These are phyloP conservation scores for Neofusicoccum cordaticola DNA, from an alignment of 2,329 filamentous ascomycete genomes.

Conservation along the genomic window DNA sequence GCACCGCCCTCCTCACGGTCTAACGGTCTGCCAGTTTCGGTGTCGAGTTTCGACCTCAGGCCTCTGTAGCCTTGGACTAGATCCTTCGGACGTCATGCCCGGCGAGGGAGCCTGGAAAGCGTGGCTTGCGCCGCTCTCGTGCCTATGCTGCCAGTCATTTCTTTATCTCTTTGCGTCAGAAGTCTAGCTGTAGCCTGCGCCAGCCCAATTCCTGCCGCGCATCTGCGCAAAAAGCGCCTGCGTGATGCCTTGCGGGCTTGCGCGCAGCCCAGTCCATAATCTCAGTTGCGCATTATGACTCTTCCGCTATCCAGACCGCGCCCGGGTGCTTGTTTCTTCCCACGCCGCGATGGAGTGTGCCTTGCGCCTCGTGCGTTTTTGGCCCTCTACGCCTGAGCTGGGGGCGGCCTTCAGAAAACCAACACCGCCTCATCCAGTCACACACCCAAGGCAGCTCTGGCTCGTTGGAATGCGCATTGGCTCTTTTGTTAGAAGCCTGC, in stretches of 20 bases:
- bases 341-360: neutral
- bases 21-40: neutral
- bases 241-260: neutral
- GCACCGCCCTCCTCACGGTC: conserved; percentile 7
- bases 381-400: neutral
- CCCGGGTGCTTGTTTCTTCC: neutral
- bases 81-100: conserved; percentile 6
- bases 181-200: conserved; percentile 1
- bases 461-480: conserved; percentile 3
- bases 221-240: neutral
- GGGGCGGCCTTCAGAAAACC: conserved; percentile 4
- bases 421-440: conserved; percentile 13
- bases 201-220: neutral
- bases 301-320: neutral
- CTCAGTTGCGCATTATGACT: conserved; percentile 1
- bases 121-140: neutral
- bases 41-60: neutral
- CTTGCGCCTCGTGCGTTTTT: neutral
- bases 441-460: neutral
- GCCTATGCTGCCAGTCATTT: conserved; percentile 10
- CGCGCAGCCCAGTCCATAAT: neutral
- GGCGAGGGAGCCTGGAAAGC: neutral
- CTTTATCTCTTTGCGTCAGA: conserved; percentile 4
- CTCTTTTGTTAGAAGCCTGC: conserved; percentile 1
- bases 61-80: conserved; percentile 6